Percentiles rank a stretch among this genome's conserved stretches.
Evolutionary conservation across 2,329 filamentous ascomycete species (phyloP).

Genomic region (Pseudocercospora eumusae): DNA sequence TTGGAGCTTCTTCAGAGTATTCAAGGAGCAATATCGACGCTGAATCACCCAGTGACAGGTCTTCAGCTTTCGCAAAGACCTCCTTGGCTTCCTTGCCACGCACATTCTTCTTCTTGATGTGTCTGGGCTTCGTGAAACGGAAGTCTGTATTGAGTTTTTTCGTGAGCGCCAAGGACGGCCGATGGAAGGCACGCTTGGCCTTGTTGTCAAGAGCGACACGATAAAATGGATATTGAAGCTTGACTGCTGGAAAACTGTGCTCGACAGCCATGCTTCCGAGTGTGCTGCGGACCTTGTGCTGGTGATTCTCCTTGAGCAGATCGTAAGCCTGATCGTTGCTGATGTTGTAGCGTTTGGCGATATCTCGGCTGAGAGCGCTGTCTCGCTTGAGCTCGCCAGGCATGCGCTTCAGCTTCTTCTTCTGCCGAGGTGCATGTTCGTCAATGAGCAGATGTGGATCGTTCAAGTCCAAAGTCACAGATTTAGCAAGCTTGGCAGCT

Average conservation of each 20-base stretch:
- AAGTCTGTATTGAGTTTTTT: conserved; percentile 62
- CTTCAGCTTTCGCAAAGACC: conserved; percentile 76
- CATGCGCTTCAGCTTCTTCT: conserved; percentile 53
- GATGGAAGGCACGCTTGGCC: conserved; percentile 79
- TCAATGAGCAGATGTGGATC: conserved; percentile 86
- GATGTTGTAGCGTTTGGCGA: conserved; percentile 85
- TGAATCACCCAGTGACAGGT: conserved; percentile 81
- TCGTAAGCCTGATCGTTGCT: conserved; percentile 97
- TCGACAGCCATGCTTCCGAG: conserved; percentile 91
- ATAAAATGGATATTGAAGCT: conserved; percentile 94
- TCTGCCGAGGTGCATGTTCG: conserved; percentile 65
- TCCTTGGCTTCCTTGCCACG: conserved; percentile 77
- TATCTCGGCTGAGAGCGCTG: conserved; percentile 69
- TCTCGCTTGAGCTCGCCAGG: conserved; percentile 63
- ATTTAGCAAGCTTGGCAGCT: conserved; percentile 72
- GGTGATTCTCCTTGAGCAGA: conserved; percentile 91
- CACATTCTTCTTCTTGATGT: conserved; percentile 77
- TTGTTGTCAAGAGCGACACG: conserved; percentile 74
- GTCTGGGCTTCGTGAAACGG: conserved; percentile 69
- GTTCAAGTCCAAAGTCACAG: conserved; percentile 80
- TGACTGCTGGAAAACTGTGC: conserved; percentile 87
- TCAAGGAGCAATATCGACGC: conserved; percentile 85
- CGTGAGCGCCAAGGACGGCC: conserved; percentile 72
- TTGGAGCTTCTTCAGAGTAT: conserved; percentile 92
- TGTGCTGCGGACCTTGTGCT: conserved; percentile 91